phyloP scores from a whole-genome alignment of 805 yeast genomes.

The Yarrowia sp. region DNA sequence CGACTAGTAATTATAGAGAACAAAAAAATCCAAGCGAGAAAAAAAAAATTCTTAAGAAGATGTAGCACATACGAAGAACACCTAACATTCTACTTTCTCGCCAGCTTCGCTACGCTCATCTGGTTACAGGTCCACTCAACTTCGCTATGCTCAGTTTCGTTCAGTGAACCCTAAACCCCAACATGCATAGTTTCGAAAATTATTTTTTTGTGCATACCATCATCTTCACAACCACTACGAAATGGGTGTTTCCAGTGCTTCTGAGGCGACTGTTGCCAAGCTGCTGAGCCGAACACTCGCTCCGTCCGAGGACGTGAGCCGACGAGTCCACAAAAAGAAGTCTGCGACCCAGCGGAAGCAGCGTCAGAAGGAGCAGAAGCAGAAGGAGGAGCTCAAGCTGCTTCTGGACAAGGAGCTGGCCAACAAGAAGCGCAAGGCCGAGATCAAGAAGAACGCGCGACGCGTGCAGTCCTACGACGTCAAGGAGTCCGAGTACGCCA shows the following conservation, averaged over 20 bases:
- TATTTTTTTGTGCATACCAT: constrained; percentile 1
- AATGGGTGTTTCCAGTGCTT: constrained; percentile 20
- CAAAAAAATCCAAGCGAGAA: no score
- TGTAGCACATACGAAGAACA: no score
- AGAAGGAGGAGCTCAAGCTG: constrained; percentile 14
- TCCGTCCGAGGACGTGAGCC: constrained; percentile 3
- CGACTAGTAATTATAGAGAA: no score
- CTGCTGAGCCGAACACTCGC: constrained; percentile 20
- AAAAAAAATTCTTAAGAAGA: no score
- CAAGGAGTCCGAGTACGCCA: constrained; percentile 15
- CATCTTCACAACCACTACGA: not conserved
- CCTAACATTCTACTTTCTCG: no score
- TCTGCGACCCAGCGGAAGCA: constrained; percentile 21
- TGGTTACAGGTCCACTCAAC: no score
- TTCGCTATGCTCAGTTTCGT: no score
- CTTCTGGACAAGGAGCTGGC: constrained; percentile 15
- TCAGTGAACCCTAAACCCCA: not conserved
- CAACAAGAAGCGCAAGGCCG: constrained; percentile 6
- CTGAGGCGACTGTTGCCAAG: constrained; percentile 23
- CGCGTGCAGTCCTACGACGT: constrained; percentile 5
- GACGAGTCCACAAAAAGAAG: constrained; percentile 23
- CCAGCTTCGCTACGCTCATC: no score
- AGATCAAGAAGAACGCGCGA: constrained; percentile 7
- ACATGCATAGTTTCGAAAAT: constrained; percentile 12
- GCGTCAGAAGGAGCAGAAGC: constrained; percentile 1